Conservation (phyloP, 345 rosid species). For the Eucalyptus leucophloia region DNA sequence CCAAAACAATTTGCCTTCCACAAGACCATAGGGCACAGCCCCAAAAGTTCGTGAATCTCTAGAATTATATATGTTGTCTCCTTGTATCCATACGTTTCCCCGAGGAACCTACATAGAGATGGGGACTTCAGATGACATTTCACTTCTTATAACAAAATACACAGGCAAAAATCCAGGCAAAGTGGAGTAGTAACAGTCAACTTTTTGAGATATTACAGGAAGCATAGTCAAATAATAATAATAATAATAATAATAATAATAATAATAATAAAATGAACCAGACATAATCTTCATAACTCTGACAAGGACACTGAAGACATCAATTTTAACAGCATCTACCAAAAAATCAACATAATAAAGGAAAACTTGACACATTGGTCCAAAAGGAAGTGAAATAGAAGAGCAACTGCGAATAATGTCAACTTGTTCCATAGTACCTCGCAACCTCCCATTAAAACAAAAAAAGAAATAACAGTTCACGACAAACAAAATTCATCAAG, state of each 20-base stretch:
- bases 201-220: background rate
- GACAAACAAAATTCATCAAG: background rate
- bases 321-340: background rate
- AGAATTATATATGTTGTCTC: conserved; percentile 49
- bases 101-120: conserved; percentile 42
- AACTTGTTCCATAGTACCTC: background rate
- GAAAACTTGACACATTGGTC: background rate
- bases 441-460: background rate
- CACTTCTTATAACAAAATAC: background rate
- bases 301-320: background rate
- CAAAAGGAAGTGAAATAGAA: background rate
- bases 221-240: background rate
- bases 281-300: background rate
- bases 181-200: background rate
- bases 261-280: background rate
- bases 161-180: background rate
- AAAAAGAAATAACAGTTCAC: background rate
- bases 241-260: too few species aligned
- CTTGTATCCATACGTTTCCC: conserved; percentile 68
- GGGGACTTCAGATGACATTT: background rate
- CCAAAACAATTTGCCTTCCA: conserved; percentile 49
- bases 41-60: conserved; percentile 70
- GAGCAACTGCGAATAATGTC: background rate
- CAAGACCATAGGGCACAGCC: conserved; percentile 63
- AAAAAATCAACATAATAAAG: background rate